These are phyloP conservation scores for Globisporangium spinosum DNA, from an alignment of 352 stramenopile species.

Conservation along the genomic window DNA sequence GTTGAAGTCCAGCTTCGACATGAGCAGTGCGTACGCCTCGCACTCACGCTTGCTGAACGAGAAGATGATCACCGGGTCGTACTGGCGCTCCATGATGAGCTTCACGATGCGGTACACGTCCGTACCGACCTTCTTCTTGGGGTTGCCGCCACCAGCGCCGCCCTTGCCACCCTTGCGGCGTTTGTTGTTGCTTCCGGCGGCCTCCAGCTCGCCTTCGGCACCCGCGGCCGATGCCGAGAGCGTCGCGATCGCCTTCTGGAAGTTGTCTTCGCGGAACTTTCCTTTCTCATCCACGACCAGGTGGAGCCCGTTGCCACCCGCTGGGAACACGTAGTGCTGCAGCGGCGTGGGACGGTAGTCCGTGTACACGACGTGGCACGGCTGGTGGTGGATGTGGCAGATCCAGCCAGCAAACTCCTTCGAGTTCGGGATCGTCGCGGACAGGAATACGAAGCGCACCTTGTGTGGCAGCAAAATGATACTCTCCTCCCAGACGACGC, in stretches of 20 bases:
- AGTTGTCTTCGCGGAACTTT: constrained; percentile 98
- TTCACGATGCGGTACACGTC: constrained; percentile 98
- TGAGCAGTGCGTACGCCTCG: constrained; percentile 90
- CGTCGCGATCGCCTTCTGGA: constrained; percentile 90
- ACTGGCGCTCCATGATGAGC: constrained; percentile 96
- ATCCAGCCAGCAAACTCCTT: constrained; percentile 97
- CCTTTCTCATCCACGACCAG: constrained; percentile 99
- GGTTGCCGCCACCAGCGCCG: constrained; percentile 34
- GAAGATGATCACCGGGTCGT: constrained; percentile 99
- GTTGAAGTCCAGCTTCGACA: constrained; percentile 96
- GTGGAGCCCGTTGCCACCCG: constrained; percentile 94
- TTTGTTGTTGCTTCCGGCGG: constrained; percentile 75
- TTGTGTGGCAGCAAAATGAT: constrained; percentile 99
- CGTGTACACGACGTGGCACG: constrained; percentile 99
- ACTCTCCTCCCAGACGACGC: constrained; percentile 98
- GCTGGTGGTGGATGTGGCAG: constrained; percentile 98
- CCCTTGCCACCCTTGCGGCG: constrained; percentile 45
- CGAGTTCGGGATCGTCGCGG: constrained; percentile 98
- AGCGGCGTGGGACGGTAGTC: constrained; percentile 98
- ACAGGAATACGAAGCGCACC: constrained; percentile 98
- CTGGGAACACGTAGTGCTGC: constrained; percentile 99
- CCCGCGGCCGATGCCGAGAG: constrained; percentile 55
- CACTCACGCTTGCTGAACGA: constrained; percentile 99
- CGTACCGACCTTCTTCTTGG: constrained; percentile 91
- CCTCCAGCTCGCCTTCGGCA: constrained; percentile 73